A percentile compares a stretch with the other conserved stretches of the same genome.
These are phyloP conservation scores for Fusarium pseudocircinatum DNA, from an alignment of 2,329 filamentous ascomycete species.

Conservation along the genomic window DNA sequence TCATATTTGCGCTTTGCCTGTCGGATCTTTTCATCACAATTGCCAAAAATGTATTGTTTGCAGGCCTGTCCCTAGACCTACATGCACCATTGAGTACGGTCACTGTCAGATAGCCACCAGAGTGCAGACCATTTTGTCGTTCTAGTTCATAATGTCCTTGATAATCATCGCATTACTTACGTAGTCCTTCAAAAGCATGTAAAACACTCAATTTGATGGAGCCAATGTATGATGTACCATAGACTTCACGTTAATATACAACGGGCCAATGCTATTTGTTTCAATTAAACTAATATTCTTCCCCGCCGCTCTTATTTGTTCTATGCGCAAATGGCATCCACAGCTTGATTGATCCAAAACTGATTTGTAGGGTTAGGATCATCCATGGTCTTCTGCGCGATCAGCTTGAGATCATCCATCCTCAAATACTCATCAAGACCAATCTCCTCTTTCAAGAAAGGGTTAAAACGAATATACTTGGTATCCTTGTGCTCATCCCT, in stretches of 20 bases:
- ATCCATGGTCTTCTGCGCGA: neutral
- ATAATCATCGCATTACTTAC: too few relatives aligned
- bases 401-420: neutral
- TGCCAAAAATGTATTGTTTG: neutral
- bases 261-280: too few relatives aligned
- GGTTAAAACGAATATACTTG: constrained; percentile 17
- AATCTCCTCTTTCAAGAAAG: constrained; percentile 10
- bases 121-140: too few relatives aligned
- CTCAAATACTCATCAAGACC: constrained; percentile 23
- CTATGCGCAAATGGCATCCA: constrained; percentile 1
- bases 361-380: neutral
- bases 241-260: too few relatives aligned
- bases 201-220: rapidly evolving
- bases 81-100: neutral
- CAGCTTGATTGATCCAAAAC: neutral
- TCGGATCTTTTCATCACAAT: rapidly evolving
- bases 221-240: too few relatives aligned
- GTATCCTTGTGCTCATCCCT: constrained; percentile 17
- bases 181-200: too few relatives aligned
- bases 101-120: neutral
- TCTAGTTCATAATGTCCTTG: too few relatives aligned
- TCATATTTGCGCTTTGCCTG: neutral
- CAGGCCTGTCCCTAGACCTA: neutral
- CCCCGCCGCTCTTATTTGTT: rapidly evolving
- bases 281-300: rapidly evolving